Base-by-base conservation (phyloP, 2,329 filamentous ascomycete genomes). In the Tolypocladium ophioglossoides region DNA sequence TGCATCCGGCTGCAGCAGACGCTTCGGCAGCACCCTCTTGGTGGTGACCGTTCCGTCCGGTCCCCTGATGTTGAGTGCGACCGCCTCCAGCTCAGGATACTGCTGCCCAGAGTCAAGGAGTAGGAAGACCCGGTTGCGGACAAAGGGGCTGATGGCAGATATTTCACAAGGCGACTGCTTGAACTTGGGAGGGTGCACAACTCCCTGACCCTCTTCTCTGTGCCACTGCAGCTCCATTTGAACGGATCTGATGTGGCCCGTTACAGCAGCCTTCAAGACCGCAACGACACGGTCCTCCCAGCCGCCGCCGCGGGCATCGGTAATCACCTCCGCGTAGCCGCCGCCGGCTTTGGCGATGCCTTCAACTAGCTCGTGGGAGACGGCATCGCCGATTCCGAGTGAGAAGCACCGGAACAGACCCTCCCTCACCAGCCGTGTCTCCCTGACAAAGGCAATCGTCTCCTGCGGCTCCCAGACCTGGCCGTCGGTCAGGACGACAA, bases 301-400 rank as follows among this genome's bases (percentile, higher is more conserved):
- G 46, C 41, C 53, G 39, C 38, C 39, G 24, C 35, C 40, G 12
- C 20, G 38, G 27, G 34, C 51, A 24, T 46, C 32, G 34, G 41
- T 37, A 10, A 52, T 52, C 12, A 68, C 59, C 46, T 68, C 66
- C 4, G 74, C 71, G 54, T 79, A 81, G 1, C 82, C 82, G 52
- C 79, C 78, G 0, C 81, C 82, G 14, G 76, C 74, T 51, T 75
- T 72, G 20, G 81, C 80, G 54, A 84, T 71, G 1, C 81, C 81
- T 60, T 84, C 77, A 12, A 84, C 75, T 3, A 85, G 67, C 2
- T 78, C 72, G 59, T 80, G 75, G 1, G 79, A 83, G 10, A 78
- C 79, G 6, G 68, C 70, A 32, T 68, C 59, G 0, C 81, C 82
- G 51, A 85, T 78, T 2, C 80, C 82, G 37, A 82, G 68, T 1